Base-by-base conservation (phyloP, 2,329 filamentous ascomycete species). In the Phialophora macrospora region DNA sequence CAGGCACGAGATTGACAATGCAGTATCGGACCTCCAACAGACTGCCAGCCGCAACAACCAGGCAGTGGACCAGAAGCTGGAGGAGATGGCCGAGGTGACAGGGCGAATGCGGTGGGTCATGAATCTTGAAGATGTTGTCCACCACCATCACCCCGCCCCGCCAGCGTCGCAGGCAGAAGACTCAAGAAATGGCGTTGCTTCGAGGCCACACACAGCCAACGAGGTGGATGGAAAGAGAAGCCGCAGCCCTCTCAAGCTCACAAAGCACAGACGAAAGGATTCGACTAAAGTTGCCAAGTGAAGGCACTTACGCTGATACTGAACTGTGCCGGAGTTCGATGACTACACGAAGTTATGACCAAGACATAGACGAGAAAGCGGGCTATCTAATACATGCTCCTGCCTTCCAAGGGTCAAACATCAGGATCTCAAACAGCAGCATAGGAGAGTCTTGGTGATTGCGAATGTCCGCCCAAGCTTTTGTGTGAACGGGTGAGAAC, bases 101-200 rank as follows among this genome's bases (percentile, higher is more conserved):
- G 79, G 74, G 2, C 73, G 79, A 68, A 82, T 83, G 81, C 80
- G 75, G 70, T 83, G 81, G 80, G 77, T 77, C n/a, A 78, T 82
- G 58, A 79, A 77, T 41, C 72, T 82, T 60, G 77, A 79, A 62
- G 70, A 72, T 38, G 71, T 77, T 58, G 71, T 78, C 48, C 72
- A 71, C 55, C 57, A 60, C 49, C 63, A 66, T 54, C 60, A 60
- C 11, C 49, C 8, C 32, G 61, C 4, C 17, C 32, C 44, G 5
- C 48, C 28, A 4, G 32, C 55, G n/a, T 38, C 41, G 12, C 55
- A 59, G 46, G 12, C 26, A 20, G 55, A 51, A 28, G n/a, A 32
- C 11, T 38, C 52, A 32, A 22, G 38, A 14, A 60, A 59, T 41
- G 51, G 51, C 28, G 34, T 46, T 54, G n/a, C 30, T 24, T 28